These are phyloP conservation scores for Exserohilum rostratum DNA, from an alignment of 2,329 filamentous ascomycete species.

Conservation along the genomic window DNA sequence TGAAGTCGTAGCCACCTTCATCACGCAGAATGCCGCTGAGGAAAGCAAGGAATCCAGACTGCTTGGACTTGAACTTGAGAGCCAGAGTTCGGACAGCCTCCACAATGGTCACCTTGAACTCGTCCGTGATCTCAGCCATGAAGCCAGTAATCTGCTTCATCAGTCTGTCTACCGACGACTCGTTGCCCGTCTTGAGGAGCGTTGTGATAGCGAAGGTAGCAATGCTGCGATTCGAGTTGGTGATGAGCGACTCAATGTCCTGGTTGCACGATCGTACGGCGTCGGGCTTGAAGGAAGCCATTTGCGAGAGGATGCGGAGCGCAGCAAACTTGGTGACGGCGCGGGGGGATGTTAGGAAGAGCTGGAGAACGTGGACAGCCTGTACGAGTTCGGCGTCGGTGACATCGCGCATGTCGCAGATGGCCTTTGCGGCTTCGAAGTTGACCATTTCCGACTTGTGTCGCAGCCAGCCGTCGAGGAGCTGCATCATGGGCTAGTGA, in stretches of 20 bases:
- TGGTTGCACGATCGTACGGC: constrained; percentile 94
- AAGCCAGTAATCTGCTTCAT: constrained; percentile 99
- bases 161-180: constrained; percentile 91
- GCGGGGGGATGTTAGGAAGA: constrained; percentile 94
- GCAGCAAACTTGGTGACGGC: constrained; percentile 98
- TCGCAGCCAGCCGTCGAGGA: constrained; percentile 93
- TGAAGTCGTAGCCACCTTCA: constrained; percentile 98
- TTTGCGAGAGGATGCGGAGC: constrained; percentile 93
- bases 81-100: constrained; percentile 96
- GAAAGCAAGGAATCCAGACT: constrained; percentile 97
- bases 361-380: constrained; percentile 91
- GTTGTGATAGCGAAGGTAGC: constrained; percentile 98
- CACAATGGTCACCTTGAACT: constrained; percentile 99
- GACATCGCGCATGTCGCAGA: constrained; percentile 92
- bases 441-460: constrained; percentile 96
- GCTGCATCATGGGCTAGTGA: constrained; percentile 82
- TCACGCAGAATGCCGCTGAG: constrained; percentile 95
- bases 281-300: constrained; percentile 94
- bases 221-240: constrained; percentile 95
- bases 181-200: constrained; percentile 96
- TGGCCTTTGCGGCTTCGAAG: constrained; percentile 97
- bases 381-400: constrained; percentile 90
- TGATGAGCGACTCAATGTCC: constrained; percentile 95
- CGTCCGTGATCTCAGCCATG: constrained; percentile 98
- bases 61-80: constrained; percentile 97